These are phyloP conservation scores for Apiospora marii DNA, from an alignment of 2,329 filamentous ascomycete species.

Conservation along the genomic window DNA sequence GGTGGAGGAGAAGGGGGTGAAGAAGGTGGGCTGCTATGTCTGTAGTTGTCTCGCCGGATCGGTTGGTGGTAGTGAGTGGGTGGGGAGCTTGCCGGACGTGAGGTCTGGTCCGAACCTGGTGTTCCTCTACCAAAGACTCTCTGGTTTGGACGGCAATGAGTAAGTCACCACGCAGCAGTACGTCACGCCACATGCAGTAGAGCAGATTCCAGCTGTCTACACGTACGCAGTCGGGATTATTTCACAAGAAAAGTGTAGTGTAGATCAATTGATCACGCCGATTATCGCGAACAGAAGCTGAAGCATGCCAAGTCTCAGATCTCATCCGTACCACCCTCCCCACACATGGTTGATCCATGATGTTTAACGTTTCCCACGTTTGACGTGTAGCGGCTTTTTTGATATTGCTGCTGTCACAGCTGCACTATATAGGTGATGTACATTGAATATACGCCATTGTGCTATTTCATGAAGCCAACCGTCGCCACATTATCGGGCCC, in stretches of 20 bases:
- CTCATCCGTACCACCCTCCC: slow-evolving; percentile 10
- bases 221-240: background rate
- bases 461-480: background rate
- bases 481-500: background rate
- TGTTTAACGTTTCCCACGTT: background rate
- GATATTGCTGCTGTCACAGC: background rate
- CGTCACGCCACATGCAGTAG: background rate
- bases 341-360: slow-evolving; percentile 5
- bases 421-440: background rate
- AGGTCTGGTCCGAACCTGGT: background rate
- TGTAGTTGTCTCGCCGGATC: background rate
- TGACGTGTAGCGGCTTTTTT: background rate
- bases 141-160: background rate
- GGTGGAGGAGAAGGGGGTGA: slow-evolving; percentile 6
- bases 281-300: slow-evolving; percentile 11
- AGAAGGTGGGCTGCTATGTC: background rate
- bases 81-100: background rate
- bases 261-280: background rate
- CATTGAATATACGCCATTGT: background rate
- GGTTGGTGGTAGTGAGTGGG: background rate
- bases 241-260: background rate
- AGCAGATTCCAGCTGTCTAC: background rate
- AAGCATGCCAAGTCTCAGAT: slow-evolving; percentile 23
- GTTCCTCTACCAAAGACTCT: background rate
- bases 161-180: background rate